These are phyloP conservation scores for Carex kokanica DNA, from an alignment of 176 grass and related monocot species.

Conservation along the genomic window DNA sequence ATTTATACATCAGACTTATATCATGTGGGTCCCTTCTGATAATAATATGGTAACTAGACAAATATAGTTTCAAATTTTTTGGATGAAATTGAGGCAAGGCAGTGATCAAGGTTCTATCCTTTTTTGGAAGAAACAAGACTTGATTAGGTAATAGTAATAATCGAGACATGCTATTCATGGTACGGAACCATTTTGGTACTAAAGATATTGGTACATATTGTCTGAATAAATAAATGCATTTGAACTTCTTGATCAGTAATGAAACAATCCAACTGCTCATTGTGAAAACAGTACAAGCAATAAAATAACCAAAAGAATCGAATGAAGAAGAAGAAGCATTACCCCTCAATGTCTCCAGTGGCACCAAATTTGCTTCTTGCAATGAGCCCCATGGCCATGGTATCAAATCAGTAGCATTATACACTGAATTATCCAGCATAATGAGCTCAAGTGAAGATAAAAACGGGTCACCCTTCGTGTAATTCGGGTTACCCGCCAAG, in stretches of 20 bases:
- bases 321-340: not conserved
- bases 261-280: not conserved
- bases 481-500: constrained; percentile 54
- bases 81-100: not conserved
- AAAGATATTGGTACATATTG: not conserved
- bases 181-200: not conserved
- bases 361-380: constrained; percentile 82
- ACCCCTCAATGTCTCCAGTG: constrained; percentile 55
- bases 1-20: not conserved
- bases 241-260: not conserved
- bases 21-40: not conserved
- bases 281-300: not conserved
- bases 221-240: not conserved
- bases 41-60: not conserved
- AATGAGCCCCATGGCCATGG: constrained; percentile 75
- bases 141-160: not conserved
- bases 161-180: not conserved
- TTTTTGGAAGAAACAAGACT: not conserved
- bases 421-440: constrained; percentile 64
- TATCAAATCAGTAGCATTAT: constrained; percentile 61
- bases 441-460: constrained; percentile 82
- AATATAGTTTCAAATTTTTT: not conserved
- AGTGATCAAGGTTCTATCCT: not conserved
- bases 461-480: constrained; percentile 63
- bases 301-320: not conserved